These are phyloP conservation scores for Actinidia polygama DNA, from an alignment of 179 eudicot genomes.

Conservation along the genomic window DNA sequence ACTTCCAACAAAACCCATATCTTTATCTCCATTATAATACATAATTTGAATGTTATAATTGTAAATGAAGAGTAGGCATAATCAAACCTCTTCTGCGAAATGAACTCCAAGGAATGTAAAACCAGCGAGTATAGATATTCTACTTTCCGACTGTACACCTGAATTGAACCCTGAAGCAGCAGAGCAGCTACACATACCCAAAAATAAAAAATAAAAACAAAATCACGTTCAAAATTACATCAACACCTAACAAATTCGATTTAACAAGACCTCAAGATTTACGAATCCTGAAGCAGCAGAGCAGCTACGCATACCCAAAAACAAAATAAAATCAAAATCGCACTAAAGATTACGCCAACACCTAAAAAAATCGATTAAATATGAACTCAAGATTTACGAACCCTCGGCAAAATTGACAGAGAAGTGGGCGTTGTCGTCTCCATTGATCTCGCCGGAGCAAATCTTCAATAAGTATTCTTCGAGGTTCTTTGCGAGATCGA, in stretches of 20 bases:
- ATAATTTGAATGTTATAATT: not conserved
- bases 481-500: constrained; percentile 83
- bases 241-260: too few relatives aligned
- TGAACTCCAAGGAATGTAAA: constrained; percentile 76
- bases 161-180: constrained; percentile 86
- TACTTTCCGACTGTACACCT: constrained; percentile 91
- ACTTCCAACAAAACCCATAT: not conserved
- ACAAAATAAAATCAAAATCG: constrained; percentile 20
- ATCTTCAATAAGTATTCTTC: constrained; percentile 87
- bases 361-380: too few relatives aligned
- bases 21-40: not conserved
- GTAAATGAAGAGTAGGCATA: not conserved
- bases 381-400: constrained; percentile 21
- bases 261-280: too few relatives aligned
- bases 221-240: constrained; percentile 22
- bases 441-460: constrained; percentile 80
- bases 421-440: constrained; percentile 37
- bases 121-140: constrained; percentile 93
- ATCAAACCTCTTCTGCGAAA: constrained; percentile 76
- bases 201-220: constrained; percentile 24
- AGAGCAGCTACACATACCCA: constrained; percentile 73
- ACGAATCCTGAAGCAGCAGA: constrained; percentile 87
- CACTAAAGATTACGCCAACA: too few relatives aligned
- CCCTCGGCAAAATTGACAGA: constrained; percentile 88
- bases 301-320: constrained; percentile 68